Evolutionary conservation across 78 protist genomes (phyloP), one percentile per base, ranked within the genome.

Genomic region (Speleostelium caveatum): DNA sequence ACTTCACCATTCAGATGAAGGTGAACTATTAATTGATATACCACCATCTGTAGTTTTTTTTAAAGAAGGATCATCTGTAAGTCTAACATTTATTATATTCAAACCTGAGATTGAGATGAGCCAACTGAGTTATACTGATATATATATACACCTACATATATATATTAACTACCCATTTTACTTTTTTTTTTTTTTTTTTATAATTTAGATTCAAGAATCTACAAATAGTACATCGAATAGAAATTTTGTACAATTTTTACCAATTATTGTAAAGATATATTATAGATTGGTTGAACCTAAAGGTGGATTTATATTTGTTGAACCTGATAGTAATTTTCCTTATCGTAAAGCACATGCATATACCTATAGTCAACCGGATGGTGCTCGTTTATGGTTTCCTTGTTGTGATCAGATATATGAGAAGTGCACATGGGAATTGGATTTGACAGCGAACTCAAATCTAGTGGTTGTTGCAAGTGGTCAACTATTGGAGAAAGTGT

Each of bases 321-420:
- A 30, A 22, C 87, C 94, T 2, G 94, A 88, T 39, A 3, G 17
- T 41, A 59, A 49, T 16, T 36, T 45, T 38, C 94, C 94, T 30
- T 36, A 30, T 21, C 55, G 94, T 35, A 32, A 56, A 42, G 41
- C 94, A 75, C 89, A 88, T 38, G 60, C 66, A 63, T 88, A 75
- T 38, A 72, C 87, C 1, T 26, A 33, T 21, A 56, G 42, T 2
- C 89, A 88, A 55, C 73, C 79, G 3, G 83, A 88, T 51, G 77
- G 87, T 2, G 86, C 89, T 0, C 33, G 94, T 53, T 73, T 88
- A 85, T 88, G 94, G 94, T 75, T 88, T 35, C 94, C 94, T 36
- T 63, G 87, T 32, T 61, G 63, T 36, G 91, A 83, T 59, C 91
- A 71, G 41, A 28, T 83, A 19, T 19, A 59, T 32, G 91, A 83